phyloP scores from a whole-genome alignment of 148 eudicot genomes.

The Chenopodium suecicum region DNA sequence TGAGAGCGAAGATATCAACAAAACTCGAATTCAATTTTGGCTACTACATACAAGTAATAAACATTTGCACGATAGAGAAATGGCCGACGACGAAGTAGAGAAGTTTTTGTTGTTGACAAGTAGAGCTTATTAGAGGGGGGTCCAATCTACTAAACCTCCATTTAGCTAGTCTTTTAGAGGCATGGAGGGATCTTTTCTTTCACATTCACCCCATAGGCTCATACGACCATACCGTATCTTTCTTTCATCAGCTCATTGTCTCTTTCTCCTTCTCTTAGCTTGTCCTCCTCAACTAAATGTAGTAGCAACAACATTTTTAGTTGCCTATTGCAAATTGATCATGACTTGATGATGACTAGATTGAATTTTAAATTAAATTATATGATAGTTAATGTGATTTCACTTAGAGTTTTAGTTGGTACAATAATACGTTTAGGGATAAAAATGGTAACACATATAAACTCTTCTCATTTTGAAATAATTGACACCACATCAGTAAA shows the following conservation, averaged over 20 bases:
- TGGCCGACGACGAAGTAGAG: background rate
- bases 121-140: background rate
- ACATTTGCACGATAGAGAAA: background rate
- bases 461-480: too few species aligned
- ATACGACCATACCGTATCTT: background rate
- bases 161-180: background rate
- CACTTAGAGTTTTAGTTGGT: too few species aligned
- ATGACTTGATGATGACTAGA: too few species aligned
- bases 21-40: background rate
- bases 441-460: too few species aligned
- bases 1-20: too few species aligned
- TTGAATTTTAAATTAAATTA: too few species aligned
- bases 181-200: background rate
- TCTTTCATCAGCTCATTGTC: background rate
- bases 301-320: too few species aligned
- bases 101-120: slow-evolving; percentile 2
- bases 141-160: background rate
- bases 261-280: background rate
- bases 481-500: too few species aligned
- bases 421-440: too few species aligned
- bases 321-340: too few species aligned
- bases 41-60: background rate
- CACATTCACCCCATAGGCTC: background rate
- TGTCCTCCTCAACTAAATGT: background rate
- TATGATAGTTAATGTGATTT: too few species aligned